Evolutionary conservation across 495 filamentous ascomycete genomes (phyloP).

Genomic region (Evansstolkia leycettana): DNA sequence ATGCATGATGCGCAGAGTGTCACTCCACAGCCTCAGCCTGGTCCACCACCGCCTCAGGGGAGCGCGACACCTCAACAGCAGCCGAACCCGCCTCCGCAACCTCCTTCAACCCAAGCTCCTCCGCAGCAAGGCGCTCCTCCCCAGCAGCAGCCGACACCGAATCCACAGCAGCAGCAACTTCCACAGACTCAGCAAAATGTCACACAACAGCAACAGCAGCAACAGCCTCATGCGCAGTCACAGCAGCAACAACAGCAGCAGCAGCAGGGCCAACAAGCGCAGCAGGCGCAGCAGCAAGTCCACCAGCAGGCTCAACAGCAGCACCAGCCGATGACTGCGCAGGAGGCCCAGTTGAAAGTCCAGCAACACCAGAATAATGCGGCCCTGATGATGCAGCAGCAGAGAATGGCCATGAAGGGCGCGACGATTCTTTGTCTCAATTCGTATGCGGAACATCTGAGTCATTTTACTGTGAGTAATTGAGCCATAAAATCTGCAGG

Average conservation of each 20-base stretch:
- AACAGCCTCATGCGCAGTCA: slow-evolving; percentile 15
- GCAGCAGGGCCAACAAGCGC: no score
- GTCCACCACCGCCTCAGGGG: slow-evolving; percentile 24
- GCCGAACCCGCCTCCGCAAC: slow-evolving; percentile 34
- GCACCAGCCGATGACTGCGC: slow-evolving; percentile 25
- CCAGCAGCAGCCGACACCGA: slow-evolving; percentile 34
- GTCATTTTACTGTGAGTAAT: slow-evolving; percentile 45
- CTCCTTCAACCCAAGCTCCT: slow-evolving; percentile 24
- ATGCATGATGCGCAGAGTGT: slow-evolving; percentile 33
- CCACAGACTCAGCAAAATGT: slow-evolving; percentile 33
- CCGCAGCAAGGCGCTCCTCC: slow-evolving; percentile 29
- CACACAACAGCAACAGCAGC: slow-evolving; percentile 18
- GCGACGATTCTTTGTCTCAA: slow-evolving; percentile 50
- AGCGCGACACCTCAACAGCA: slow-evolving; percentile 35
- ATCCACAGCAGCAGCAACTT: slow-evolving; percentile 34
- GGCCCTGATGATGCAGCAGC: slow-evolving; percentile 32
- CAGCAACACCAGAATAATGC: slow-evolving; percentile 31
- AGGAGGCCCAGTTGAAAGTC: slow-evolving; percentile 31
- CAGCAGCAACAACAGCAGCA: slow-evolving; percentile 21
- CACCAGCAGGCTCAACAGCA: slow-evolving; percentile 30
- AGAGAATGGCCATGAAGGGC: slow-evolving; percentile 40
- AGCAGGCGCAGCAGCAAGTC: slow-evolving; percentile 29
- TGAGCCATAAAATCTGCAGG: neutral
- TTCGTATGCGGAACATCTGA: slow-evolving; percentile 59
- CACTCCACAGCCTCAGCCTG: slow-evolving; percentile 46